A percentile compares a stretch with the other conserved stretches of the same genome.
These are phyloP conservation scores for Trifolium fragiferum DNA, from an alignment of 306 rosid genomes.

Conservation along the genomic window DNA sequence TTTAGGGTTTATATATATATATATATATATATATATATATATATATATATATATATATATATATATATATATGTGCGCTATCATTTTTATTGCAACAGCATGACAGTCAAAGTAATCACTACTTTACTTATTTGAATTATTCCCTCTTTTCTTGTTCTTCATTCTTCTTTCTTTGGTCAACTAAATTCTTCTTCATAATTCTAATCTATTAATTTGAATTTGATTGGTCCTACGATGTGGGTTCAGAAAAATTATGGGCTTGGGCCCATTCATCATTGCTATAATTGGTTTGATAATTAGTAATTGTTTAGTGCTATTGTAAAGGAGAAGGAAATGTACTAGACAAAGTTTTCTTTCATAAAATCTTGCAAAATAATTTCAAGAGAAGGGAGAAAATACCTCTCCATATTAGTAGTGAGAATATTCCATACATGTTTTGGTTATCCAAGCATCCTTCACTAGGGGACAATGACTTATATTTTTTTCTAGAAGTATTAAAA, in stretches of 20 bases:
- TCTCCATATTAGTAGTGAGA: background rate
- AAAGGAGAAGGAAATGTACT: background rate
- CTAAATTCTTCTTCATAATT: background rate
- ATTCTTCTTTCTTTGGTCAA: background rate
- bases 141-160: constrained; percentile 5
- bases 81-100: constrained; percentile 49
- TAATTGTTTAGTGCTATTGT: constrained; percentile 30
- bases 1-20: too few relatives aligned
- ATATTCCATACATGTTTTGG: background rate
- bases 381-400: background rate
- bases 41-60: too few relatives aligned
- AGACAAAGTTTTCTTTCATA: background rate
- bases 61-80: constrained; percentile 2
- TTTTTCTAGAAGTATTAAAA: background rate
- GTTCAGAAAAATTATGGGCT: constrained; percentile 41
- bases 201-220: constrained; percentile 33
- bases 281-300: constrained; percentile 47
- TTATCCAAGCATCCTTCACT: background rate
- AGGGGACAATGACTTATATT: background rate
- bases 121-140: constrained; percentile 42
- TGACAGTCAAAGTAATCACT: constrained; percentile 45
- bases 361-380: background rate
- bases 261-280: constrained; percentile 49
- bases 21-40: too few relatives aligned
- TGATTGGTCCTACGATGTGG: constrained; percentile 29